Evolutionary conservation across 2,329 filamentous ascomycete genomes (phyloP).

Genomic region (Trichoderma sp.): DNA sequence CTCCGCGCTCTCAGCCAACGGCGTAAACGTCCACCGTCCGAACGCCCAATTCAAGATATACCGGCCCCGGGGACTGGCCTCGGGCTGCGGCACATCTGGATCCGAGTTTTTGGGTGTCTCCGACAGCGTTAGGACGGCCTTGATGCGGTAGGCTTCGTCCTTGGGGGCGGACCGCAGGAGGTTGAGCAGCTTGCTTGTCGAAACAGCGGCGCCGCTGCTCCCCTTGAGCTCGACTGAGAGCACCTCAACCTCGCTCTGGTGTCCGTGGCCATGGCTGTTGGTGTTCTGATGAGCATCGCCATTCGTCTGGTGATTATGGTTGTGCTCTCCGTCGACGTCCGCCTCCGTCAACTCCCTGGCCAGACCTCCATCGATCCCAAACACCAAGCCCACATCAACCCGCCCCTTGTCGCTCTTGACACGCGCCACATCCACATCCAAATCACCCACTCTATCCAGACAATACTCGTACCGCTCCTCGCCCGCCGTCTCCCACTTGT

Average conservation of each 20-base stretch:
- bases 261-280: slow-evolving; percentile 47
- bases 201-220: slow-evolving; percentile 46
- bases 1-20: slow-evolving; percentile 44
- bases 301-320: slow-evolving; percentile 40
- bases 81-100: slow-evolving; percentile 45
- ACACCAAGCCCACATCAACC: slow-evolving; percentile 76
- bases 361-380: slow-evolving; percentile 85
- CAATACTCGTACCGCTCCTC: slow-evolving; percentile 77
- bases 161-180: slow-evolving; percentile 77
- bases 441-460: slow-evolving; percentile 75
- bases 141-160: slow-evolving; percentile 95
- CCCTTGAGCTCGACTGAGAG: slow-evolving; percentile 73
- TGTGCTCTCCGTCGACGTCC: slow-evolving; percentile 36
- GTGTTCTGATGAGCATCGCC: slow-evolving; percentile 39
- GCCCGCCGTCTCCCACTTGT: slow-evolving; percentile 82
- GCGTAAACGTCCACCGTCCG: slow-evolving; percentile 88
- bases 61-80: slow-evolving; percentile 45
- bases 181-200: slow-evolving; percentile 63
- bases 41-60: slow-evolving; percentile 99
- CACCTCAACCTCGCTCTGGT: slow-evolving; percentile 91
- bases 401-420: slow-evolving; percentile 82
- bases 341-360: slow-evolving; percentile 57
- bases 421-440: slow-evolving; percentile 79
- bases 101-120: slow-evolving; percentile 55
- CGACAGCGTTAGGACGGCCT: slow-evolving; percentile 62